Evolutionary conservation across 768 basidiomycete genomes (phyloP).

Genomic region (Boletus sp.): DNA sequence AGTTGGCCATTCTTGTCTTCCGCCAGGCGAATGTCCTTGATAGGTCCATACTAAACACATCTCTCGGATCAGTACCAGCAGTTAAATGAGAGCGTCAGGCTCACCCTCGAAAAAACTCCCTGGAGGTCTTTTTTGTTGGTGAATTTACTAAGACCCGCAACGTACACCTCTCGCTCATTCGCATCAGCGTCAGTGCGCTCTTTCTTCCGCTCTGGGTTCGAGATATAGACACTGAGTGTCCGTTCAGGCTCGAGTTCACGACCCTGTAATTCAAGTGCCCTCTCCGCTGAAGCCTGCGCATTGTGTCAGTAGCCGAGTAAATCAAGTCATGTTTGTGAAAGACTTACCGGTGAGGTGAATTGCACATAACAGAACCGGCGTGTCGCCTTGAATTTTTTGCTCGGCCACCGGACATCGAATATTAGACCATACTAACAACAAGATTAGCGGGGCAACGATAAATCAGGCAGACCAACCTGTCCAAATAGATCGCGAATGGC

Average conservation of each 20-base stretch:
- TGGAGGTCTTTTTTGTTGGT: slow-evolving; percentile 75
- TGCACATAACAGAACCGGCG: slow-evolving; percentile 95
- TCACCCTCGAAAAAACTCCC: slow-evolving; percentile 74
- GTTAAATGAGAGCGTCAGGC: slow-evolving; percentile 21
- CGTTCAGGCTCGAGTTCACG: slow-evolving; percentile 70
- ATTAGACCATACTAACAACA: slow-evolving; percentile 75
- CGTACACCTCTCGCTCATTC: slow-evolving; percentile 81
- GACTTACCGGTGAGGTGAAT: slow-evolving; percentile 75
- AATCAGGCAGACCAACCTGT: slow-evolving; percentile 47
- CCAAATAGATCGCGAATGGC: slow-evolving; percentile 75
- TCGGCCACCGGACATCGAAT: slow-evolving; percentile 97
- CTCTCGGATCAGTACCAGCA: slow-evolving; percentile 3
- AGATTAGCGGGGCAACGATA: not conserved
- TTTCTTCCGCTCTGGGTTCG: slow-evolving; percentile 87
- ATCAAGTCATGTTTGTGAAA: not conserved
- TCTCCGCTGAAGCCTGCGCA: slow-evolving; percentile 62
- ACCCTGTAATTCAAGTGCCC: slow-evolving; percentile 77
- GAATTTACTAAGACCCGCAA: slow-evolving; percentile 81
- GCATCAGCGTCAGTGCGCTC: slow-evolving; percentile 87
- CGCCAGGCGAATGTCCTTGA: slow-evolving; percentile 82
- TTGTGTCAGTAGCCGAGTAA: not conserved
- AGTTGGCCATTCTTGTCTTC: slow-evolving; percentile 65
- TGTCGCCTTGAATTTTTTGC: slow-evolving; percentile 91
- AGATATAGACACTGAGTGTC: slow-evolving; percentile 75
- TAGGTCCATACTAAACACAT: slow-evolving; percentile 62